Conservation (phyloP, 2,329 filamentous ascomycete species). For the Xylaria sp. region DNA sequence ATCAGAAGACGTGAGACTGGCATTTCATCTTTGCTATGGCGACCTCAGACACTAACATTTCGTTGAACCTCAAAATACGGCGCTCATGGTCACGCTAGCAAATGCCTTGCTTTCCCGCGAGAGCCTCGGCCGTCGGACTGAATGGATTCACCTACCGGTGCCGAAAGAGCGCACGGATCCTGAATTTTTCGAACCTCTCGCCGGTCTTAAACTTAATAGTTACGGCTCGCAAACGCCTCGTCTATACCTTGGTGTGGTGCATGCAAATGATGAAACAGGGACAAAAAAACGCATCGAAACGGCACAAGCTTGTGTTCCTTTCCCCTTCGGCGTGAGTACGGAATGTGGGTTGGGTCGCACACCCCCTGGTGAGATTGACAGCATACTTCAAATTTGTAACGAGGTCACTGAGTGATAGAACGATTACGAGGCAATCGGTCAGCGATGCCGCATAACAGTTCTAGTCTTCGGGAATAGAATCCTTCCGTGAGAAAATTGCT, state of each 20-base stretch:
- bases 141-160: conserved; percentile 45
- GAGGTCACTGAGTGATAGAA: conserved; percentile 35
- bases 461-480: no score
- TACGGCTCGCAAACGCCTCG: conserved; percentile 34
- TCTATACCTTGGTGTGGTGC: conserved; percentile 43
- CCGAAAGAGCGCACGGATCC: conserved; percentile 41
- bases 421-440: conserved; percentile 3
- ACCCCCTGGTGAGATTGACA: conserved; percentile 42
- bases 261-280: conserved; percentile 42
- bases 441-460: no score
- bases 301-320: conserved; percentile 38
- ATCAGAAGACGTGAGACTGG: conserved; percentile 39
- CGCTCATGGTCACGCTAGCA: conserved; percentile 38
- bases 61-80: conserved; percentile 40
- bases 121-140: conserved; percentile 36
- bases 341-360: conserved; percentile 45
- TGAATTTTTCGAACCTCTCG: conserved; percentile 41
- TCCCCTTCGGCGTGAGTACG: conserved; percentile 43
- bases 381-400: conserved; percentile 41
- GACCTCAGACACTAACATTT: conserved; percentile 43
- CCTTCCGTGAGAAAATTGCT: no score
- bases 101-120: conserved; percentile 41
- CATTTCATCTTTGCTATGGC: conserved; percentile 45
- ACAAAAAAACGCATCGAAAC: conserved; percentile 42
- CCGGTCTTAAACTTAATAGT: conserved; percentile 34